Evolutionary conservation across 306 rosid species (phyloP).

Genomic region (Elaeagnus macrophylla): DNA sequence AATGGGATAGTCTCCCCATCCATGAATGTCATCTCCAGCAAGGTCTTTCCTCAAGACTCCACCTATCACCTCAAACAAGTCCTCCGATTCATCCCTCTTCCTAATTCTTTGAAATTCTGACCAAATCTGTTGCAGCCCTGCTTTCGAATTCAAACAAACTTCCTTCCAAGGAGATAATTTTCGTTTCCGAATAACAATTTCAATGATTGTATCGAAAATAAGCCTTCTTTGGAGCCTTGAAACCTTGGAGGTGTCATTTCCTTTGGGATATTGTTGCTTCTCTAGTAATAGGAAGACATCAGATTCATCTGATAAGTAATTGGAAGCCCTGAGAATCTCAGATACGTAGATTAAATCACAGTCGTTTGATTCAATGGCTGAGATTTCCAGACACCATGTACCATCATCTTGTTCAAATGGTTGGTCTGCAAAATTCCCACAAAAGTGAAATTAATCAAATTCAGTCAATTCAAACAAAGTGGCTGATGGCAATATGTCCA

Average conservation of each 20-base stretch:
- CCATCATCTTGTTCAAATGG: slow-evolving; percentile 46
- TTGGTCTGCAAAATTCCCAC: slow-evolving; percentile 38
- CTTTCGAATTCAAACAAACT: slow-evolving; percentile 9
- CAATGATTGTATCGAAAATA: slow-evolving; percentile 62
- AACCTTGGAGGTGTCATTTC: slow-evolving; percentile 53
- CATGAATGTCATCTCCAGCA: slow-evolving; percentile 40
- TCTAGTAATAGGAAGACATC: slow-evolving; percentile 58
- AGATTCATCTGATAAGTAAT: slow-evolving; percentile 44
- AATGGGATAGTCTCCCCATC: slow-evolving; percentile 56
- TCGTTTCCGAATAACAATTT: slow-evolving; percentile 42
- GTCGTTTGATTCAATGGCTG: slow-evolving; percentile 38
- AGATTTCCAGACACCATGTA: slow-evolving; percentile 35
- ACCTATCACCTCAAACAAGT: slow-evolving; percentile 58
- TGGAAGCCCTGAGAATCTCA: slow-evolving; percentile 57
- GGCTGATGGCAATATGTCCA: no score
- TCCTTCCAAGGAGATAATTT: slow-evolving; percentile 76
- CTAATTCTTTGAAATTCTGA: slow-evolving; percentile 48
- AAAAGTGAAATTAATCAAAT: not conserved
- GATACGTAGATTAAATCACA: slow-evolving; percentile 55
- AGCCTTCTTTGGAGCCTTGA: slow-evolving; percentile 50
- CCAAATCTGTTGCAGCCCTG: slow-evolving; percentile 41
- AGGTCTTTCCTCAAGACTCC: slow-evolving; percentile 67
- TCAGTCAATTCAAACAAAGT: not conserved
- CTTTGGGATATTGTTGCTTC: slow-evolving; percentile 56
- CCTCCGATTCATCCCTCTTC: slow-evolving; percentile 56